Evolutionary conservation across 129 eudicot genomes (phyloP), one percentile per base, ranked within the genome.

Genomic region (Chrysanthemum lavandulifolium): DNA sequence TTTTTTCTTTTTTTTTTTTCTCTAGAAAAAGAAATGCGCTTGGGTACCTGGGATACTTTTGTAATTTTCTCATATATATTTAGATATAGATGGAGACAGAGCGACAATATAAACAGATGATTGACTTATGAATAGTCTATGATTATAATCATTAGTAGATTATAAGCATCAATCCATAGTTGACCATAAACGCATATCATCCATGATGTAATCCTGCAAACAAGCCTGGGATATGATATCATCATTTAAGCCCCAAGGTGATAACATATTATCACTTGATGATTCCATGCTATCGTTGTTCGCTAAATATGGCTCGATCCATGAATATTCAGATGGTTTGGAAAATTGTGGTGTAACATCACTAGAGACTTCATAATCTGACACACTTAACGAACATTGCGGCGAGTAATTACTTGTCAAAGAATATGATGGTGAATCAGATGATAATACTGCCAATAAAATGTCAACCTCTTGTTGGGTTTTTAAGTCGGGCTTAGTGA

Each of bases 351-450:
- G 58, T 66, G 79, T 49, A 73, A 45, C 57, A 40, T 67, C 74
- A 79, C 67, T 27, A 43, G 74, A 49, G 67, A 79, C 47, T 0
- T 2, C 64, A 67, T 66, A 51, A 67, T 79, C 83, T 1, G 79
- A 49, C 48, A 72, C 75, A 56, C 78, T 72, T 60, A 78, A 56
- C 5, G 60, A 65, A 48, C 67, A 56, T 16, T 54, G 57, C 2
- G 81, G 65, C 2, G 71, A 68, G 49, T 21, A 21, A 65, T 65
- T 72, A 72, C 78, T 64, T 27, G 77, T 29, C 13, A 74, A 78
- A 64, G 77, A 70, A 13, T 72, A 65, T 65, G 72, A 57, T 29
- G 71, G 52, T 43, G 5, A 31, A 11, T 21, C 55, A 18, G 78
- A 63, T 52, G 78, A 64, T 74, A 74, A 54, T 3, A 74, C 78